These are phyloP conservation scores for Lagenidium giganteum DNA, from an alignment of 352 stramenopile genomes.

Conservation along the genomic window DNA sequence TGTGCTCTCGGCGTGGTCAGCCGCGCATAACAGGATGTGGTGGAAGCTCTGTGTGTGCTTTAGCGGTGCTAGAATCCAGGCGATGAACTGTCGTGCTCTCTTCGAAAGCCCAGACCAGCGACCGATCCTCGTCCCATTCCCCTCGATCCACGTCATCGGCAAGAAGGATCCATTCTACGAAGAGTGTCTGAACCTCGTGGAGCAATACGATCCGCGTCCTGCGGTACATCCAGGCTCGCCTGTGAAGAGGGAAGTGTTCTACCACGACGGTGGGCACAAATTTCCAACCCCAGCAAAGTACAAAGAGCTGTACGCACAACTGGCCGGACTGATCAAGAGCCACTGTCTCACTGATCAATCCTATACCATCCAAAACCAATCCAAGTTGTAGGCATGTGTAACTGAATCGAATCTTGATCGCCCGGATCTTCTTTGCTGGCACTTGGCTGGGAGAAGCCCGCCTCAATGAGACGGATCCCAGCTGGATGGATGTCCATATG, in stretches of 20 bases:
- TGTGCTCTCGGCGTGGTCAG: conserved; percentile 36
- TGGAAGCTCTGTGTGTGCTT: conserved; percentile 56
- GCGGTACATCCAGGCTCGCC: conserved; percentile 1
- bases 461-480: no score
- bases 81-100: conserved; percentile 16
- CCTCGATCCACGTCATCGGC: conserved; percentile 61
- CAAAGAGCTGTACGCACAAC: conserved; percentile 22
- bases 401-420: no score
- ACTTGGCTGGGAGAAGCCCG: no score
- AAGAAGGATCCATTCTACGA: conserved; percentile 45
- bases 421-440: no score
- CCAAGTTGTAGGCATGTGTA: no score
- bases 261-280: conserved; percentile 24
- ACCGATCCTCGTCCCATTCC: conserved; percentile 30
- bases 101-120: conserved; percentile 33
- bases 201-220: conserved; percentile 13
- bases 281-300: conserved; percentile 18
- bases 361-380: no score
- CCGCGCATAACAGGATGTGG: conserved; percentile 20
- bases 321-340: conserved; percentile 10
- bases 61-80: conserved; percentile 23
- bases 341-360: no score
- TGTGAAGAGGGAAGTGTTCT: conserved; percentile 8
- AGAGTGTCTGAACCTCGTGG: conserved; percentile 29
- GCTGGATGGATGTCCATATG: no score